Evolutionary conservation across 148 eudicot species (phyloP).

Genomic region (Fagopyrum homotropicum): DNA sequence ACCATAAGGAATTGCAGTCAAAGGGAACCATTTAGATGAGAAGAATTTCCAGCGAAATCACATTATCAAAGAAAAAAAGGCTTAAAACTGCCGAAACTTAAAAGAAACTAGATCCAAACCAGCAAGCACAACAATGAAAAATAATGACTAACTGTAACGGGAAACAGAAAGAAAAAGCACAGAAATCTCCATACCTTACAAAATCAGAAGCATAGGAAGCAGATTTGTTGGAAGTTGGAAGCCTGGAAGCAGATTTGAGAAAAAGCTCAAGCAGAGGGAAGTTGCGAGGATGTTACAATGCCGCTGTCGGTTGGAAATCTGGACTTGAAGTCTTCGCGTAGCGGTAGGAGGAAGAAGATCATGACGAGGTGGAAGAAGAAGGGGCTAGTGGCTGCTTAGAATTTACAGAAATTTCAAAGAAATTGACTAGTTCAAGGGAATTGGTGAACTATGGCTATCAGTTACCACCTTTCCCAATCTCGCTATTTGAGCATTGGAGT

Average conservation of each 20-base stretch:
- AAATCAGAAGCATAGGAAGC: neutral
- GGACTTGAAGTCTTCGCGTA: constrained; percentile 3
- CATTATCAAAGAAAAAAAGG: neutral
- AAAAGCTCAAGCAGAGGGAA: neutral
- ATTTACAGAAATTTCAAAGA: neutral
- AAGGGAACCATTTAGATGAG: neutral
- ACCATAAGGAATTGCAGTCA: neutral
- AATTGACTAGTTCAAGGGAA: constrained; percentile 1
- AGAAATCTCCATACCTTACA: neutral
- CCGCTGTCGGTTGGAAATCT: neutral
- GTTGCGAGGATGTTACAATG: constrained; percentile 10
- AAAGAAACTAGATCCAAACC: neutral
- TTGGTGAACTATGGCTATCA: constrained; percentile 2
- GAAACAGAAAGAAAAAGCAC: neutral
- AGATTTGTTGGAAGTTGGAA: neutral
- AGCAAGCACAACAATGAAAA: neutral
- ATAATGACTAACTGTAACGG: neutral
- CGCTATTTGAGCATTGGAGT: neutral
- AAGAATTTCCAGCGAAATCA: neutral
- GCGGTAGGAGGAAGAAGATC: constrained; percentile 10
- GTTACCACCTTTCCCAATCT: neutral
- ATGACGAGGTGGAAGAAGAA: neutral
- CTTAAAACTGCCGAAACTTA: neutral
- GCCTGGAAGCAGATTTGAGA: constrained; percentile 4
- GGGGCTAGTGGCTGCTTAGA: neutral